Evolutionary conservation across 306 rosid species (phyloP).

Genomic region (Cotoneaster glaucophyllus): DNA sequence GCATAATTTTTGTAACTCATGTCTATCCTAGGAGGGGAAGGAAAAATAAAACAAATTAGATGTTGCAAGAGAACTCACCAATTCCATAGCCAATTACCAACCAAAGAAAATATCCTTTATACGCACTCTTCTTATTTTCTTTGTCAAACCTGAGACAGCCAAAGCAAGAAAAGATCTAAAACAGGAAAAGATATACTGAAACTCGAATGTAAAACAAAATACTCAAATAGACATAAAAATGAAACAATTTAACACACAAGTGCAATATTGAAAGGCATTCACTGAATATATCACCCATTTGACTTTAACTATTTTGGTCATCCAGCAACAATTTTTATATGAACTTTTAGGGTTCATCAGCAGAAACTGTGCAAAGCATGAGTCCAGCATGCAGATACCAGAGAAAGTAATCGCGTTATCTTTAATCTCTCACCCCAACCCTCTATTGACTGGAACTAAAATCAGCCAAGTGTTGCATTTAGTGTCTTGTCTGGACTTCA

Average conservation of each 20-base stretch:
- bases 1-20: too few species aligned
- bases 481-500: neutral
- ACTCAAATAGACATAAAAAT: neutral
- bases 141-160: conserved; percentile 72
- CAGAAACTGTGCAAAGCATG: neutral
- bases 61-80: conserved; percentile 53
- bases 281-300: neutral
- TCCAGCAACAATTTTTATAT: neutral
- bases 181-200: neutral
- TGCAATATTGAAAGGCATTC: neutral
- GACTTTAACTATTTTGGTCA: neutral
- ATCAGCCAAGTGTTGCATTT: neutral
- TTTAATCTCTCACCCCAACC: neutral
- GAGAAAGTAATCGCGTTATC: neutral
- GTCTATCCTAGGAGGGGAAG: too few species aligned
- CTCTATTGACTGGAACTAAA: neutral
- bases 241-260: neutral
- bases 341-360: neutral
- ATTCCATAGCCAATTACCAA: conserved; percentile 74
- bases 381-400: neutral
- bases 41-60: neutral
- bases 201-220: neutral
- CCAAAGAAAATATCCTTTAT: conserved; percentile 64
- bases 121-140: conserved; percentile 43
- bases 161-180: conserved; percentile 16